Conservation (phyloP, 495 filamentous ascomycete genomes). For the Sordaria brevicollis region DNA sequence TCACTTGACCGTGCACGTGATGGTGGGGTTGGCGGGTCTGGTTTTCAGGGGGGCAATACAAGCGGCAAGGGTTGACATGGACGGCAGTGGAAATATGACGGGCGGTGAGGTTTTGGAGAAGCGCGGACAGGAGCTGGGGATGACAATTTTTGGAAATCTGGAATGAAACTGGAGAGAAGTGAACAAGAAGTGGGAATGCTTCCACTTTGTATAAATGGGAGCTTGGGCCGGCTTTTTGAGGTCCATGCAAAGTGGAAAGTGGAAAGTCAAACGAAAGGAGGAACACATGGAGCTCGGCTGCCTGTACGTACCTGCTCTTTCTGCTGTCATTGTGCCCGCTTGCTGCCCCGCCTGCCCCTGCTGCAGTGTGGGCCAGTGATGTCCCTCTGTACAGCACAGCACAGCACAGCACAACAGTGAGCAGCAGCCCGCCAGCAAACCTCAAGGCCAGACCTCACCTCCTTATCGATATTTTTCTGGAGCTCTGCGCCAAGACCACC, state of each 20-base stretch:
- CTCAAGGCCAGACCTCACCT: background rate
- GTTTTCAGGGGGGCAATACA: background rate
- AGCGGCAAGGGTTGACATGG: background rate
- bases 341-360: background rate
- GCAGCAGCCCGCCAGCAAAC: too few species aligned
- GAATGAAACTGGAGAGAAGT: background rate
- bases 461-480: background rate
- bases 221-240: background rate
- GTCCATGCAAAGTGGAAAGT: too few species aligned
- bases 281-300: background rate
- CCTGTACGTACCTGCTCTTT: background rate
- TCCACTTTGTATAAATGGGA: background rate
- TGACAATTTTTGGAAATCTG: too few species aligned
- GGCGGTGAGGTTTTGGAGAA: background rate
- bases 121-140: background rate
- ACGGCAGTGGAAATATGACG: background rate
- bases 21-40: background rate
- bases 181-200: background rate
- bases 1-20: background rate
- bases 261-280: background rate
- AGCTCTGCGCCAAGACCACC: background rate
- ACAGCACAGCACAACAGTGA: background rate
- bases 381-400: background rate
- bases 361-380: background rate
- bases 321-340: background rate